Base-by-base conservation (phyloP, 139 green algal genomes). In the Closterium sp. region DNA sequence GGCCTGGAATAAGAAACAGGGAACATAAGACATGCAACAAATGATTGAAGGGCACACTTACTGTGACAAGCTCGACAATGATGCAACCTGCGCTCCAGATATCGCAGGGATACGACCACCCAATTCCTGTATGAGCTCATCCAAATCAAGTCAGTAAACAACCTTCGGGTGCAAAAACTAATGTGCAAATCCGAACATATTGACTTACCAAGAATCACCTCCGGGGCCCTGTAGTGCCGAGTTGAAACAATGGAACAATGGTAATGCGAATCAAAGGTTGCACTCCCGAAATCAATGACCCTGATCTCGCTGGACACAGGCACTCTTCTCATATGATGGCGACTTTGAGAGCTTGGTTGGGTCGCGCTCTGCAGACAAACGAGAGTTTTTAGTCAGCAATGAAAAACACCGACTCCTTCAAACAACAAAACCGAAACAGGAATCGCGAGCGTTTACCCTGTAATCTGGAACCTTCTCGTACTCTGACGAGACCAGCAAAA, bases 241-340 rank as follows among this genome's bases (percentile, higher is more conserved):
- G 98, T 99, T 90, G 95, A 97, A 84, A 98, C 96, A 30, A 98
- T 85, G 21, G 81, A 96, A 90, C 91, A 96, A 95, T 99, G 98
- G 91, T 99, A 97, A 89, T 97, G 95, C 34, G 97, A 95, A 23
- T 98, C 95, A 89, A 99, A 99, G 3, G 97, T 98, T 16, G 98
- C 97, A 93, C 95, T 98, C 32, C 98, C 98, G 96, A 99, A 99
- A 94, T 99, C 98, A 84, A 99, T 99, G 3, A 99, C 93, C 23
- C 94, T 95, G 84, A 98, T 96, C 31, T 95, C 94, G 38, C 81
- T 96, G 88, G 90, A 96, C 43, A 87, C 64, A 1, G 97, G 97
- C 66, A 97, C 94, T 2, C 94, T 95, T 69, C 94, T 91, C 81
- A 86, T 69, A 16, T 69, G 43, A 28, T 69, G 43, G 12, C 43